A percentile compares a stretch with the other conserved stretches of the same genome.
These are phyloP conservation scores for Pythium myriotylum DNA, from an alignment of 352 stramenopile species.

Conservation along the genomic window DNA sequence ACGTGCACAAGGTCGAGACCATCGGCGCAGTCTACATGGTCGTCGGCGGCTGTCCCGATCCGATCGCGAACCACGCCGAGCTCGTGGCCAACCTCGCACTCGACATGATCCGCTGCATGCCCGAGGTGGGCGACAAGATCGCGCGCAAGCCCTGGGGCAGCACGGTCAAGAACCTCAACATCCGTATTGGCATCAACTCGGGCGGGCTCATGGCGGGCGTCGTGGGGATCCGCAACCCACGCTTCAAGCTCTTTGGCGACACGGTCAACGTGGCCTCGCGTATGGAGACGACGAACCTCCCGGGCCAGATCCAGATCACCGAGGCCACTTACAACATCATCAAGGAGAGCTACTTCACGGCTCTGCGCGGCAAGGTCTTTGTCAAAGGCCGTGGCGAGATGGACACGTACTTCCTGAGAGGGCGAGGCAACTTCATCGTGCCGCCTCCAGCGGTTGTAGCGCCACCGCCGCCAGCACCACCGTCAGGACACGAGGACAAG, in stretches of 20 bases:
- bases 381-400: conserved; percentile 85
- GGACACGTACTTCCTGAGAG: conserved; percentile 81
- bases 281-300: conserved; percentile 85
- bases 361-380: conserved; percentile 73
- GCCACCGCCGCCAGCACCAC: background rate
- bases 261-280: conserved; percentile 86
- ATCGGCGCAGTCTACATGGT: conserved; percentile 92
- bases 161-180: conserved; percentile 78
- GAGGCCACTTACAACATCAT: conserved; percentile 67
- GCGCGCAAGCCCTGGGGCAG: conserved; percentile 66
- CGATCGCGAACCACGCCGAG: conserved; percentile 73
- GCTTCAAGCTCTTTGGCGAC: conserved; percentile 90
- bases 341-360: conserved; percentile 69
- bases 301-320: conserved; percentile 83
- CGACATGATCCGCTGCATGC: conserved; percentile 80
- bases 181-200: conserved; percentile 87
- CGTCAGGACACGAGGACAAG: background rate
- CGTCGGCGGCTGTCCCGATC: conserved; percentile 75
- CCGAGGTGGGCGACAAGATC: conserved; percentile 73
- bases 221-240: conserved; percentile 80
- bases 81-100: conserved; percentile 81
- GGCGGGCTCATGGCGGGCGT: conserved; percentile 85
- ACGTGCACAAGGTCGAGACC: conserved; percentile 92
- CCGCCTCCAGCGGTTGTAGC: conserved; percentile 36
- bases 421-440: conserved; percentile 61